Conservation (phyloP, 2,329 filamentous ascomycete species). For the Claviceps sp. region DNA sequence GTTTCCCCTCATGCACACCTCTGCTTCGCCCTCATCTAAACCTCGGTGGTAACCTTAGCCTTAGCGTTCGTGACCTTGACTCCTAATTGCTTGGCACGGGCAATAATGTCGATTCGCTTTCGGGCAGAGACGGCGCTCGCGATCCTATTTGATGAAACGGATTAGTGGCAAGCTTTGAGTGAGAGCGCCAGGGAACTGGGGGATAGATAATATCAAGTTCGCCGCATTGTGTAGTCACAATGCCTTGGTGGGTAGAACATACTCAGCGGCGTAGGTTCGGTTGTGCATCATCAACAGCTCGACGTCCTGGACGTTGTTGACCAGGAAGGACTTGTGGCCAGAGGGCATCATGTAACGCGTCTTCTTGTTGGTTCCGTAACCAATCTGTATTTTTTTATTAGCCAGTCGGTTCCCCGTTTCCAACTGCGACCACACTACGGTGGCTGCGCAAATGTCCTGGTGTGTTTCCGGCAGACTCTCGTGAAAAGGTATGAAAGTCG, state of each 20-base stretch:
- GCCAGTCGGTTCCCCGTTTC: neutral
- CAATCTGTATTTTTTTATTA: conserved; percentile 51
- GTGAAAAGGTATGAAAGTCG: neutral
- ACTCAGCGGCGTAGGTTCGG: conserved; percentile 97
- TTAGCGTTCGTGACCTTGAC: conserved; percentile 99
- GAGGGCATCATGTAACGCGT: conserved; percentile 97
- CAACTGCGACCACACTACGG: too few species aligned
- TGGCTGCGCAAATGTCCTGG: neutral
- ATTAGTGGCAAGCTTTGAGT: neutral
- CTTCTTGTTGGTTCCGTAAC: conserved; percentile 99
- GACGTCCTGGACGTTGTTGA: conserved; percentile 91
- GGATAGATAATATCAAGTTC: too few species aligned
- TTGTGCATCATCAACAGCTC: conserved; percentile 99
- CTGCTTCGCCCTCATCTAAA: conserved; percentile 32
- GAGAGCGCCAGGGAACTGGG: too few species aligned
- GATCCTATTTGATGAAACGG: conserved; percentile 49
- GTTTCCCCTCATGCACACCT: neutral
- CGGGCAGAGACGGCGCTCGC: conserved; percentile 94
- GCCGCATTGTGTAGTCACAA: neutral
- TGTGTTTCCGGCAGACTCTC: neutral
- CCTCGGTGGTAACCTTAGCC: conserved; percentile 96
- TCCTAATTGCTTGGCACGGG: conserved; percentile 92
- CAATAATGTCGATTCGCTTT: conserved; percentile 97
- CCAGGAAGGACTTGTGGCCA: conserved; percentile 99
- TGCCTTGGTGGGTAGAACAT: conserved; percentile 30